These are phyloP conservation scores for Helichrysum umbraculigerum DNA, from an alignment of 129 eudicot genomes.

Conservation along the genomic window DNA sequence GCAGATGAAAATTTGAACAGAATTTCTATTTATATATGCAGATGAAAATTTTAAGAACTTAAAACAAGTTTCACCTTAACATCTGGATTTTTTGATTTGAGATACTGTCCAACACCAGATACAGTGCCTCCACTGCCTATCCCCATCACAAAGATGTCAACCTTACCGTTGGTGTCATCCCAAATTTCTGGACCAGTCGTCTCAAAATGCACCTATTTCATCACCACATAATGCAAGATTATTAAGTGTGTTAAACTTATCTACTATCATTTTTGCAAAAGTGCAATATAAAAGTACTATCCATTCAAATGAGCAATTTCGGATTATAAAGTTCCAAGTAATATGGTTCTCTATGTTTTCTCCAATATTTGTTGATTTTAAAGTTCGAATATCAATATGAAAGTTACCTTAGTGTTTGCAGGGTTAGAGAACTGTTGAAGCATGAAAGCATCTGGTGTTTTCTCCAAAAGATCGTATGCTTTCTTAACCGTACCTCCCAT, in stretches of 20 bases:
- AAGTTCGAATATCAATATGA: background rate
- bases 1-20: background rate
- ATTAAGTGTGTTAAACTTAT: background rate
- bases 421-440: slow-evolving; percentile 95
- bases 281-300: background rate
- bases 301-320: background rate
- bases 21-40: background rate
- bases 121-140: slow-evolving; percentile 99
- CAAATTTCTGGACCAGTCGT: slow-evolving; percentile 98
- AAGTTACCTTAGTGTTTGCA: slow-evolving; percentile 78
- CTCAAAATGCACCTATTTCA: slow-evolving; percentile 81
- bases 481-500: slow-evolving; percentile 99
- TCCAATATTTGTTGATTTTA: background rate
- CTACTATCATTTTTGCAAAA: background rate
- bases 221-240: background rate
- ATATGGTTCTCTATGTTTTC: background rate
- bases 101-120: slow-evolving; percentile 93
- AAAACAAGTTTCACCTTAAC: slow-evolving; percentile 56
- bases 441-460: slow-evolving; percentile 88
- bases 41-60: background rate
- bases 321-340: background rate
- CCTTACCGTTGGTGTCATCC: slow-evolving; percentile 92
- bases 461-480: slow-evolving; percentile 84
- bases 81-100: slow-evolving; percentile 85
- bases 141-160: slow-evolving; percentile 96